A percentile compares a stretch with the other conserved stretches of the same genome.
These are phyloP conservation scores for Nothophytophthora sp. DNA, from an alignment of 352 stramenopile genomes.

Conservation along the genomic window DNA sequence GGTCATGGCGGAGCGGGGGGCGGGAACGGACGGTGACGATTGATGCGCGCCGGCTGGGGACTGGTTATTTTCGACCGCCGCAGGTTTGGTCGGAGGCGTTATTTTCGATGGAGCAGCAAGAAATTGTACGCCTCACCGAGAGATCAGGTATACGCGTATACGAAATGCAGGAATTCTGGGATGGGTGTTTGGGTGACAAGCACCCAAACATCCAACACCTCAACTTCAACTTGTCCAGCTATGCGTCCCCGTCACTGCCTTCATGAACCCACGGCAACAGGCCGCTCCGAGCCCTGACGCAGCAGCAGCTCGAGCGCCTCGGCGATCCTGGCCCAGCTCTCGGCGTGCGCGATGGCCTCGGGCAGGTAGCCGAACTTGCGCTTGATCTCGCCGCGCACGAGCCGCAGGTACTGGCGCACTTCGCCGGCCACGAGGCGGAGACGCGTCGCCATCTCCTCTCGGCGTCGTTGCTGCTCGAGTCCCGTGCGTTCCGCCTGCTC, in stretches of 20 bases:
- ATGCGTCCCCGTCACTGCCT: too few relatives aligned
- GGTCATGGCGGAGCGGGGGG: constrained; percentile 12
- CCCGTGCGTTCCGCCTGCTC: constrained; percentile 11
- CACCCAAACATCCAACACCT: too few relatives aligned
- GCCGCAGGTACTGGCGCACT: constrained; percentile 66
- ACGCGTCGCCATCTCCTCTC: constrained; percentile 41
- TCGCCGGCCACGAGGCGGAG: constrained; percentile 56
- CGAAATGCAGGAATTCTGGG: too few relatives aligned
- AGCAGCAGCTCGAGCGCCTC: constrained; percentile 61
- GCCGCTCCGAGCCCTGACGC: constrained; percentile 20
- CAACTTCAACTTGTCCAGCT: too few relatives aligned
- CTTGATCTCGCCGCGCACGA: constrained; percentile 75
- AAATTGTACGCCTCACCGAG: too few relatives aligned
- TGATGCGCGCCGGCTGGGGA: not conserved
- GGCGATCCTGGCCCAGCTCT: constrained; percentile 60
- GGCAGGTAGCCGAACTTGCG: constrained; percentile 82
- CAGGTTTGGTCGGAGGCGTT: too few relatives aligned
- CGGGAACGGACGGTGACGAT: not conserved
- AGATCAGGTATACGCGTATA: too few relatives aligned
- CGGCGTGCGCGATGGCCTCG: constrained; percentile 66
- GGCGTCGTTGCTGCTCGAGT: constrained; percentile 23
- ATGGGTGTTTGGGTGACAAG: too few relatives aligned
- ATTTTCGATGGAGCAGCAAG: too few relatives aligned
- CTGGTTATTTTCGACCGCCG: too few relatives aligned
- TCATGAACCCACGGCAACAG: too few relatives aligned